Conservation (phyloP, 2,329 filamentous ascomycete genomes). For the Colletotrichum sansevieriae region DNA sequence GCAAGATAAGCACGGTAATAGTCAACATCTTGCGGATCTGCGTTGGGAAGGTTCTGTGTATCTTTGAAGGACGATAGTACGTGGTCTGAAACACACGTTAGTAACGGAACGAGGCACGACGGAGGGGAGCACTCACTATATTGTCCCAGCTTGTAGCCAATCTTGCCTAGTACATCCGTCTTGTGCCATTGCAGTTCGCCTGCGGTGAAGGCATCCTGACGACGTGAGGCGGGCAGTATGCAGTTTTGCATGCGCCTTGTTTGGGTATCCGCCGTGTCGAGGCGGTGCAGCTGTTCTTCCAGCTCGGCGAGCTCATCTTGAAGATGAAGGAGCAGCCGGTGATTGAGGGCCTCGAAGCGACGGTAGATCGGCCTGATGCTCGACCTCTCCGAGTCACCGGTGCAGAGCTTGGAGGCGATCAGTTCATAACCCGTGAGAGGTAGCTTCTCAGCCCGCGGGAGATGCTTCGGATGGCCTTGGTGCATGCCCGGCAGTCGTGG, state of each 20-base stretch:
- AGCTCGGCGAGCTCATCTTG: conserved; percentile 88
- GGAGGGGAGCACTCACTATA: conserved; percentile 67
- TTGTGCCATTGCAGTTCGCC: conserved; percentile 71
- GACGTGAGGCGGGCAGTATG: conserved; percentile 70
- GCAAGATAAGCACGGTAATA: conserved; percentile 67
- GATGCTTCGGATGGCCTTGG: conserved; percentile 50
- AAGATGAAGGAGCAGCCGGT: conserved; percentile 83
- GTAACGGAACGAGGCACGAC: not conserved
- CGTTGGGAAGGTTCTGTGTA: conserved; percentile 62
- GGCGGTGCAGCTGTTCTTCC: conserved; percentile 79
- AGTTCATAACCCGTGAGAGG: conserved; percentile 72
- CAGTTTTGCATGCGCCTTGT: conserved; percentile 56
- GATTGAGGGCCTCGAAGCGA: conserved; percentile 84
- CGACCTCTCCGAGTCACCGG: conserved; percentile 36
- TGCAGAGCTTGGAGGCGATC: conserved; percentile 65
- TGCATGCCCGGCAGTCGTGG: conserved; percentile 49
- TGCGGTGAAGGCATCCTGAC: conserved; percentile 65
- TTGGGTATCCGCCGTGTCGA: conserved; percentile 73
- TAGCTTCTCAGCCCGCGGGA: conserved; percentile 57
- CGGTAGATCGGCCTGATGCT: conserved; percentile 77
- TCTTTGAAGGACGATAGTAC: conserved; percentile 70
- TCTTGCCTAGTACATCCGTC: conserved; percentile 71
- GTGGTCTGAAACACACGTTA: conserved; percentile 59
- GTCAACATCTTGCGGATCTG: conserved; percentile 63
- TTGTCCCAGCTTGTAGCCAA: conserved; percentile 75